phyloP scores from a whole-genome alignment of 768 basidiomycete genomes.

The Agaricus bisporus region DNA sequence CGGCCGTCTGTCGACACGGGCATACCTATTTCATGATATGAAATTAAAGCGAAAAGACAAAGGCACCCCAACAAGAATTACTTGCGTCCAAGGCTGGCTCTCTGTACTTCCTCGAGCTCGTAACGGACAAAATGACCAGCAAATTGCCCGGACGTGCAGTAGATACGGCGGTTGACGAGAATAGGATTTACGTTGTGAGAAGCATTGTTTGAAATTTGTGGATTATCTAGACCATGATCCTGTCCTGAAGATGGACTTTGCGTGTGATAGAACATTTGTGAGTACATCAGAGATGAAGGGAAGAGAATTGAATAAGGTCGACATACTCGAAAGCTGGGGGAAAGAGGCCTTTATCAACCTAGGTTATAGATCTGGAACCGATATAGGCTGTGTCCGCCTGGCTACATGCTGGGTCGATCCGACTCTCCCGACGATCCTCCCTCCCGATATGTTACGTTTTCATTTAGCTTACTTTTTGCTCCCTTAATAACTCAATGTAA shows the following conservation, averaged over 20 bases:
- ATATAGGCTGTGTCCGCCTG: slow-evolving; percentile 7
- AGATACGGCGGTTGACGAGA: slow-evolving; percentile 45
- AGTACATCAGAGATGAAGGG: slow-evolving; percentile 5
- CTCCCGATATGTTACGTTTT: slow-evolving; percentile 1
- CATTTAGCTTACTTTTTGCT: neutral
- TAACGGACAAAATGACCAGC: slow-evolving; percentile 50
- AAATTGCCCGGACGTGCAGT: slow-evolving; percentile 56
- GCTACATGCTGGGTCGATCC: slow-evolving; percentile 6
- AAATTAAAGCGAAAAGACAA: slow-evolving; percentile 11
- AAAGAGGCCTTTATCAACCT: slow-evolving; percentile 11
- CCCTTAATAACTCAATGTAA: neutral
- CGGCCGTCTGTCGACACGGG: slow-evolving; percentile 55
- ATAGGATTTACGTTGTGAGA: slow-evolving; percentile 10
- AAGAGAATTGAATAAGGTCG: neutral
- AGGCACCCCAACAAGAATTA: slow-evolving; percentile 21
- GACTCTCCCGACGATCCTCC: slow-evolving; percentile 10
- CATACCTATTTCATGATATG: slow-evolving; percentile 35
- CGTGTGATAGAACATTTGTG: neutral
- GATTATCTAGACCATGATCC: neutral
- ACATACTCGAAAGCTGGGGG: slow-evolving; percentile 7
- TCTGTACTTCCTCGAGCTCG: slow-evolving; percentile 53
- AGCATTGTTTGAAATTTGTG: neutral
- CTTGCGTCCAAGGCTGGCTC: slow-evolving; percentile 67
- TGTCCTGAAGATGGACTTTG: neutral
- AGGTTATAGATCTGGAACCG: slow-evolving; percentile 8